Conservation (phyloP, 192 early-diverging fungal species). For the Podila epigama region DNA sequence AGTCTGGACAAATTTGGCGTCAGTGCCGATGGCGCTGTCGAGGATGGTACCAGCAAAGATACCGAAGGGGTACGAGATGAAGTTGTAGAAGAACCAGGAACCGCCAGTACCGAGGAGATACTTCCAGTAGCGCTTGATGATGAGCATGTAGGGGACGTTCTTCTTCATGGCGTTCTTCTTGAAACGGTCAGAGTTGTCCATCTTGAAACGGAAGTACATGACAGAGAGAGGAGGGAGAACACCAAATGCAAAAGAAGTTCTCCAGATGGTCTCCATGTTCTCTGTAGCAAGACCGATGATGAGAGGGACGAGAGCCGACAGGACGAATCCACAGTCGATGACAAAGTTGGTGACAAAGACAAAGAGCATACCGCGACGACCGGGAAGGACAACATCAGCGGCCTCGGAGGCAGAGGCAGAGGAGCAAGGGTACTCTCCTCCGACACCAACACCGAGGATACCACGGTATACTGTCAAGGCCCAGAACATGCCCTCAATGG, state of each 20-base stretch:
- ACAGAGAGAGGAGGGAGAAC: slow-evolving; percentile 53
- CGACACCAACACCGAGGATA: slow-evolving; percentile 54
- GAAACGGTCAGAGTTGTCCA: slow-evolving; percentile 59
- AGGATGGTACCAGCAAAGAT: slow-evolving; percentile 44
- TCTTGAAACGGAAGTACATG: slow-evolving; percentile 63
- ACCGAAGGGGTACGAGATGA: slow-evolving; percentile 42
- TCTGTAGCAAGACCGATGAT: slow-evolving; percentile 56
- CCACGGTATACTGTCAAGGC: slow-evolving; percentile 57
- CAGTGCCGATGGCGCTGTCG: slow-evolving; percentile 19
- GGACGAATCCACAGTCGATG: slow-evolving; percentile 55
- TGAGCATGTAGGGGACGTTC: slow-evolving; percentile 60
- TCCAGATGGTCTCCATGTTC: slow-evolving; percentile 57
- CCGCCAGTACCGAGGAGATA: slow-evolving; percentile 57
- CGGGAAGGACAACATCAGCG: slow-evolving; percentile 55
- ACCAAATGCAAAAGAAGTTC: slow-evolving; percentile 62
- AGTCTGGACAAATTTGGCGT: slow-evolving; percentile 48
- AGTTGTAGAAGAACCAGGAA: slow-evolving; percentile 47
- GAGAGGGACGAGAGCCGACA: slow-evolving; percentile 53
- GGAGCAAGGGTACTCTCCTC: slow-evolving; percentile 63
- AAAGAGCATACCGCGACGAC: slow-evolving; percentile 55
- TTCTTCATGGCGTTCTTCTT: slow-evolving; percentile 55
- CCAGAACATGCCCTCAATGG: slow-evolving; percentile 53
- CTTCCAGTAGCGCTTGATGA: slow-evolving; percentile 61
- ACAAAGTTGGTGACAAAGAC: slow-evolving; percentile 58
- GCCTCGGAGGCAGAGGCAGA: slow-evolving; percentile 61